Conservation (phyloP, 2,329 filamentous ascomycete genomes). For the Aureobasidium vineae region DNA sequence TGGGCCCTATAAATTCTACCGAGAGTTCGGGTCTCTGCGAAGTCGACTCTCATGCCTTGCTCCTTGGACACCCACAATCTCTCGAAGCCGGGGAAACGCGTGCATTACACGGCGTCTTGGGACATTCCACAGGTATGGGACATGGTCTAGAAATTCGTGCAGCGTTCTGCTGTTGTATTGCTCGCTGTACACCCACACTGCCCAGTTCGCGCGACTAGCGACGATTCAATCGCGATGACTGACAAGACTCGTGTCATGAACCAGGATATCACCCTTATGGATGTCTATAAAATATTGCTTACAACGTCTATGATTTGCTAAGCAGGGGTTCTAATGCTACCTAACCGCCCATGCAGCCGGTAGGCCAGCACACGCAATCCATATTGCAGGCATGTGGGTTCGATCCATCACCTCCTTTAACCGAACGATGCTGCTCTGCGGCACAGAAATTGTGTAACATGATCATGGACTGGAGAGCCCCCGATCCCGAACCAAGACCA, state of each 20-base stretch:
- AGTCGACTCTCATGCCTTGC: conserved; percentile 5
- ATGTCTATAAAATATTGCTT: not conserved
- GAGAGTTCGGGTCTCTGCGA: not conserved
- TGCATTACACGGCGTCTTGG: conserved; percentile 14
- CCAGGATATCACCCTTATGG: not conserved
- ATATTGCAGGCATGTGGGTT: conserved; percentile 13
- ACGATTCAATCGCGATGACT: not conserved
- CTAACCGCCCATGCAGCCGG: conserved; percentile 13
- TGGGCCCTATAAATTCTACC: not conserved
- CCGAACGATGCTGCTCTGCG: not conserved
- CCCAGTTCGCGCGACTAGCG: not conserved
- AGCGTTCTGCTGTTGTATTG: not conserved
- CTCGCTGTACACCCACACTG: conserved; percentile 3
- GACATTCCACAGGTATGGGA: conserved; percentile 14
- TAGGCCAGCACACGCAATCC: conserved; percentile 1
- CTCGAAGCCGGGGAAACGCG: not conserved
- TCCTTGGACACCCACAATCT: not conserved
- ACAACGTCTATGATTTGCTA: not conserved
- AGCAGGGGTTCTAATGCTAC: not conserved
- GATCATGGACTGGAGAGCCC: not conserved
- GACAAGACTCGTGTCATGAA: not conserved
- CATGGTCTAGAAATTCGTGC: not conserved
- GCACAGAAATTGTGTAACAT: conserved; percentile 16
- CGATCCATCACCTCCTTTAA: conserved; percentile 2
- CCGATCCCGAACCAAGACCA: conserved; percentile 22